Percentiles rank a stretch among this genome's conserved stretches.
Conservation (phyloP, 208 protist species). For the Trypanosoma scelopori region DNA sequence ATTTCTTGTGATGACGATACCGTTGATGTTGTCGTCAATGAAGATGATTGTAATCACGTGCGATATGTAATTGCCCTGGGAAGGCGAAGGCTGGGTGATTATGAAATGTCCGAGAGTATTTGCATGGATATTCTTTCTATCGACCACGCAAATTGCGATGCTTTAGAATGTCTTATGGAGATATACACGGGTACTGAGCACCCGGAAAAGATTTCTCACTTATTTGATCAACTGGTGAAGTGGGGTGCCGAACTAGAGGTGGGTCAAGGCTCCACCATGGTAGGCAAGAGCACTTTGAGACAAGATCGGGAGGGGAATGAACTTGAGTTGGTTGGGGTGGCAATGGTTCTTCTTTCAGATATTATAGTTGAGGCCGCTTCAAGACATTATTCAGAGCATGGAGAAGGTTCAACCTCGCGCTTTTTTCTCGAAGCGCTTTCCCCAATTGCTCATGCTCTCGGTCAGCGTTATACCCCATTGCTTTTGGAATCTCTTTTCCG, state of each 20-base stretch:
- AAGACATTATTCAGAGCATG: slow-evolving; percentile 40
- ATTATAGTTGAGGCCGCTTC: slow-evolving; percentile 60
- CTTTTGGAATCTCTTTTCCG: slow-evolving; percentile 60
- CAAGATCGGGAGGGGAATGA: slow-evolving; percentile 4
- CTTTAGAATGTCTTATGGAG: slow-evolving; percentile 74
- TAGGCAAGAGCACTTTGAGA: slow-evolving; percentile 1
- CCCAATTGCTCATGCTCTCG: slow-evolving; percentile 40
- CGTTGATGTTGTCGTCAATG: slow-evolving; percentile 35
- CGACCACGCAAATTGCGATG: slow-evolving; percentile 58
- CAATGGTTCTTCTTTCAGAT: slow-evolving; percentile 60
- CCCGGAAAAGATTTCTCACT: slow-evolving; percentile 33
- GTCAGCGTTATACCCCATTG: slow-evolving; percentile 31
- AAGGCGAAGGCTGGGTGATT: slow-evolving; percentile 47
- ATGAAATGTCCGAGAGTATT: slow-evolving; percentile 41
- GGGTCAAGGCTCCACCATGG: neutral
- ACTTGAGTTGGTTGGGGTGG: slow-evolving; percentile 42
- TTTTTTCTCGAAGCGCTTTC: slow-evolving; percentile 57
- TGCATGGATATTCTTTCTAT: slow-evolving; percentile 46
- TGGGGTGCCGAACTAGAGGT: slow-evolving; percentile 22
- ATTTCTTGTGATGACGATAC: slow-evolving; percentile 15
- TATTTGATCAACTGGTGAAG: slow-evolving; percentile 52
- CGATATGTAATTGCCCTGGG: slow-evolving; percentile 64
- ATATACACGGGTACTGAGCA: slow-evolving; percentile 56
- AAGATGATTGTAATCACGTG: slow-evolving; percentile 66
- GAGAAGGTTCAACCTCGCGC: slow-evolving; percentile 67